A percentile compares a stretch with the other conserved stretches of the same genome.
Evolutionary conservation across 2,329 filamentous ascomycete genomes (phyloP).

Genomic region (Paraconiothyrium sp.): DNA sequence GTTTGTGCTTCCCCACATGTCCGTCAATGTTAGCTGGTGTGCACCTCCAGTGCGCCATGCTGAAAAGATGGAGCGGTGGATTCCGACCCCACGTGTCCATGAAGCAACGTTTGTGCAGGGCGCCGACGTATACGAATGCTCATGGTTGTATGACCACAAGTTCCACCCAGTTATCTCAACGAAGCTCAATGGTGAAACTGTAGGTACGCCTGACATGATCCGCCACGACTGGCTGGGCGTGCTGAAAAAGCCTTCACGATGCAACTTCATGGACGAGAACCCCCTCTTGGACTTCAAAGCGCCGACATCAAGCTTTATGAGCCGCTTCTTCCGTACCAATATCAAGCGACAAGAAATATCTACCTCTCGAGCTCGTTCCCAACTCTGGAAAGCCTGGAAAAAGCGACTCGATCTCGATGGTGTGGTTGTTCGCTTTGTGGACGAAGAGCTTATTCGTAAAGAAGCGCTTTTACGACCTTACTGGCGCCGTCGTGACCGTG

Average conservation of each 20-base stretch:
- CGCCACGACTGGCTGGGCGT: conserved; percentile 56
- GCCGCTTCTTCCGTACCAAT: conserved; percentile 49
- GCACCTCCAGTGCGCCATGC: conserved; percentile 60
- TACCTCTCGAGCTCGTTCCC: conserved; percentile 49
- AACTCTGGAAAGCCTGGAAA: conserved; percentile 54
- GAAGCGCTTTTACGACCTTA: conserved; percentile 49
- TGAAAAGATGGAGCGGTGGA: conserved; percentile 64
- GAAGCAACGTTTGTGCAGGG: conserved; percentile 65
- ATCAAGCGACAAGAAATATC: conserved; percentile 51
- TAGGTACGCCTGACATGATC: conserved; percentile 66
- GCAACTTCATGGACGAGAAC: conserved; percentile 59
- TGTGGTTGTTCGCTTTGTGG: conserved; percentile 52
- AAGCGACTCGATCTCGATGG: conserved; percentile 50
- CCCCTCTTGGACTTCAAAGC: conserved; percentile 60
- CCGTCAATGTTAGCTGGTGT: conserved; percentile 64
- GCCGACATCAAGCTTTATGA: conserved; percentile 43
- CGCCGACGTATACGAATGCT: conserved; percentile 62
- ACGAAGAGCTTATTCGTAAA: conserved; percentile 50
- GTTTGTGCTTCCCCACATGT: conserved; percentile 63
- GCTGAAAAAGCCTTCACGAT: conserved; percentile 50
- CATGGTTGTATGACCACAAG: conserved; percentile 54
- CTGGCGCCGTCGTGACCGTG: conserved; percentile 50
- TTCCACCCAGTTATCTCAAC: conserved; percentile 52
- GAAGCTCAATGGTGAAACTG: conserved; percentile 59
- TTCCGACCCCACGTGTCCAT: conserved; percentile 64